Percentiles rank a stretch among this genome's conserved stretches.
These are phyloP conservation scores for Atkinsonella texensis DNA, from an alignment of 2,329 filamentous ascomycete species.

Conservation along the genomic window DNA sequence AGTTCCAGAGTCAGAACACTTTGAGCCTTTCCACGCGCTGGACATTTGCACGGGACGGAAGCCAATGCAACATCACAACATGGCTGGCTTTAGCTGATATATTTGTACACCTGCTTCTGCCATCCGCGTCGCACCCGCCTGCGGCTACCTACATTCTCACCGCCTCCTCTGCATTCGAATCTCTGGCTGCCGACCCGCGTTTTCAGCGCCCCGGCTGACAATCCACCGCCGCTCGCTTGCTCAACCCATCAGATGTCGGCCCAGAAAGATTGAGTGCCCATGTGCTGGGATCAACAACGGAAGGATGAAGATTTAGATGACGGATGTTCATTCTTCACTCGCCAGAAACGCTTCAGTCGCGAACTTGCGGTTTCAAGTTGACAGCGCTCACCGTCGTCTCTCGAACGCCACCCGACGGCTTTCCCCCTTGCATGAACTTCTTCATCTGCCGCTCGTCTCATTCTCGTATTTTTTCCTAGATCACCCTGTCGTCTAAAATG, in stretches of 20 bases:
- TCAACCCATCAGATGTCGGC: background rate
- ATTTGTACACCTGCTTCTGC: background rate
- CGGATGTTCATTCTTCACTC: background rate
- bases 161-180: constrained; percentile 3
- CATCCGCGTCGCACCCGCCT: constrained; percentile 3
- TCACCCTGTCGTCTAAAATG: background rate
- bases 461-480: background rate
- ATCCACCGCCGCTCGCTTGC: constrained; percentile 2
- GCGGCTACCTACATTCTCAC: constrained; percentile 7
- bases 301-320: background rate
- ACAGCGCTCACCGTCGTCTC: background rate
- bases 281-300: background rate
- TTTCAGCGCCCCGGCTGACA: background rate
- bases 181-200: background rate
- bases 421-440: background rate
- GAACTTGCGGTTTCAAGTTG: background rate
- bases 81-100: background rate
- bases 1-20: too few relatives aligned
- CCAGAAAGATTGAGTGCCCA: background rate
- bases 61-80: background rate
- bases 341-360: background rate
- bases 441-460: background rate
- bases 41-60: too few relatives aligned
- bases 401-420: background rate
- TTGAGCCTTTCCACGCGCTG: too few relatives aligned